Base-by-base conservation (phyloP, 768 basidiomycete species). In the Myochromella boudieri region DNA sequence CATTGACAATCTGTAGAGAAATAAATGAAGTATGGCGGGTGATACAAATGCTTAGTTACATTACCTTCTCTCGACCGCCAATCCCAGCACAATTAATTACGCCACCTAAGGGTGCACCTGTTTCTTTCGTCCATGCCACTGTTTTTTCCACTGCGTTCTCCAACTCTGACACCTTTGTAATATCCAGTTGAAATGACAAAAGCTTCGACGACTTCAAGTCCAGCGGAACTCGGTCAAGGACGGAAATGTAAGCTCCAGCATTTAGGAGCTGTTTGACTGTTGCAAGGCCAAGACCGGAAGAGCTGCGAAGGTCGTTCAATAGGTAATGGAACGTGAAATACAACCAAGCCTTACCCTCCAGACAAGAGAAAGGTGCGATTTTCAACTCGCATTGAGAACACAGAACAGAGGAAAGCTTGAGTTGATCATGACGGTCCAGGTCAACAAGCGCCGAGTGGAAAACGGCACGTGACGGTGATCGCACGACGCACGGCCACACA, bases 1-100 rank as follows among this genome's bases (percentile, higher is more conserved):
- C 60, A 38, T 76, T 71, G 29, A 83, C 73, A 6, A 80, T 74
- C 69, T 80, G 68, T 0, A 51, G 58, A 2, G 62, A n/a, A n/a
- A 21, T 18, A 39, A 38, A 37, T 18, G 11, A n/a, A 22, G n/a
- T n/a, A n/a, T n/a, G n/a, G n/a, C n/a, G n/a, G n/a, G n/a, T n/a
- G n/a, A n/a, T n/a, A n/a, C n/a, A n/a, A n/a, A n/a, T n/a, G n/a
- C n/a, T n/a, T n/a, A n/a, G n/a, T n/a, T n/a, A 44, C 48, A 25
- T n/a, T 32, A 54, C 52, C 11, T 24, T 61, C 64, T 12, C 61
- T 14, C 31, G 38, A 21, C 45, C 33, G 8, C 71, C 82, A 0
- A 81, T 70, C 3, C 82, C 82, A 3, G 80, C 82, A 50, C 75
- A 76, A 55, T 81, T 80, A 7, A 84, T 70, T 3, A 83, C 76